Conservation (phyloP, 1,284 basidiomycete species). For the Ganoderma resinaceum region DNA sequence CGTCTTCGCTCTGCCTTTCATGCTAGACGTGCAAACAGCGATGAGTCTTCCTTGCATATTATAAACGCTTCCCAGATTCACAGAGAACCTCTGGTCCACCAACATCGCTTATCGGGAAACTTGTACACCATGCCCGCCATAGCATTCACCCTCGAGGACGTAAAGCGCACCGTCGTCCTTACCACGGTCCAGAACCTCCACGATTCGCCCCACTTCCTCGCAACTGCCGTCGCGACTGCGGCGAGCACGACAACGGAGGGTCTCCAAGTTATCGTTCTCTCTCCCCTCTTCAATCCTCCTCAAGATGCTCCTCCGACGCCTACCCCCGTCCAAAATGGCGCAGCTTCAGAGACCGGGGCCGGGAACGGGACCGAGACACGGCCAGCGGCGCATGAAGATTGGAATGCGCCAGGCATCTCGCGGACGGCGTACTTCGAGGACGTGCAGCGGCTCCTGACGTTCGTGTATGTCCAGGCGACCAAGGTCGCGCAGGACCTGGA, state of each 20-base stretch:
- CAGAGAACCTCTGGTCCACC: not conserved
- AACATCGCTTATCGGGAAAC: not conserved
- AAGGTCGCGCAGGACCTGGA: constrained; percentile 69
- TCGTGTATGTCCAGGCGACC: constrained; percentile 77
- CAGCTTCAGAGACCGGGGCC: not conserved
- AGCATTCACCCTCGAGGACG: constrained; percentile 28
- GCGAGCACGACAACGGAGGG: constrained; percentile 51
- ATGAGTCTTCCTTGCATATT: not conserved
- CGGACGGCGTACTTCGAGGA: constrained; percentile 61
- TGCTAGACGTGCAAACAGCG: not conserved
- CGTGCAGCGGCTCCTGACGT: constrained; percentile 73
- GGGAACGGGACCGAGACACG: not conserved
- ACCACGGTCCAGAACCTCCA: constrained; percentile 55
- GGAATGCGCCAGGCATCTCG: constrained; percentile 45
- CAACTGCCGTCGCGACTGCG: constrained; percentile 57
- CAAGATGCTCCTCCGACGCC: not conserved
- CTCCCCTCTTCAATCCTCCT: constrained; percentile 53
- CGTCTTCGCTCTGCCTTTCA: not conserved
- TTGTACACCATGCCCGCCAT: constrained; percentile 19
- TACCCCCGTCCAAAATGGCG: not conserved
- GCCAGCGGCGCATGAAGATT: constrained; percentile 1
- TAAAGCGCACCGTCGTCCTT: constrained; percentile 53
- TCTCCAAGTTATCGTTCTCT: constrained; percentile 70
- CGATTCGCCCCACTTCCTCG: constrained; percentile 59
- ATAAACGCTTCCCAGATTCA: not conserved